Evolutionary conservation across 768 basidiomycete species (phyloP), one percentile per base, ranked within the genome.

Genomic region (Phaffia tasmanica): DNA sequence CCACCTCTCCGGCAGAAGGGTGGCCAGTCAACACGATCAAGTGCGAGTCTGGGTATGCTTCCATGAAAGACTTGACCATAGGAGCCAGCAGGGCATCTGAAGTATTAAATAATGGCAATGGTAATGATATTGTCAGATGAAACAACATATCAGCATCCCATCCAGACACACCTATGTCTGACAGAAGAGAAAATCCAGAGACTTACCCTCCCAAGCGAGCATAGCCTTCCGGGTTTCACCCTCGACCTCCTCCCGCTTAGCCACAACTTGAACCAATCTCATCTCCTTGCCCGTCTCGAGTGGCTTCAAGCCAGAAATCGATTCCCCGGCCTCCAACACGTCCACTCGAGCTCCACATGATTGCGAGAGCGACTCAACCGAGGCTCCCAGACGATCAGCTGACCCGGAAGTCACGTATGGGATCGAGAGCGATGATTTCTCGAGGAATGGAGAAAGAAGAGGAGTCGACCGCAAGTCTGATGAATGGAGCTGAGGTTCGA

Each of bases 11-110:
- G 16, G 70, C 64, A 54, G 81, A 81, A 69, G 78, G 76, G 70
- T 87, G 87, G 86, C 87, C 86, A 14, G 72, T 72, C 69, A 76
- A 69, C 30, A 81, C 82, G 25, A 81, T 80, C 71, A 79, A 80
- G 5, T 73, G 71, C 21, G 75, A 79, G 27, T 72, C 73, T 23
- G 71, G 71, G 58, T 57, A 72, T 69, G 79, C 73, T 0, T 79
- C 81, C 50, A 78, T 77, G 59, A 79, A 78, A 56, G 79, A 56
- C 32, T 54, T 64, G 50, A 61, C 65, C 25, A 57, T 57, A 25
- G 27, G 68, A 55, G 69, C 64, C 68, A 51, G 14, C 58, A 49
- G 57, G 14, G 29, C 18, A 25, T n/a, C 47, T 57, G 30, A 21
- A 21, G 47, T 5, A 15, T 21, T 9, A 29, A 7, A 15, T 1